Percentiles rank a stretch among this genome's conserved stretches.
These are phyloP conservation scores for Diplodia corticola DNA, from an alignment of 2,329 filamentous ascomycete genomes.

Conservation along the genomic window DNA sequence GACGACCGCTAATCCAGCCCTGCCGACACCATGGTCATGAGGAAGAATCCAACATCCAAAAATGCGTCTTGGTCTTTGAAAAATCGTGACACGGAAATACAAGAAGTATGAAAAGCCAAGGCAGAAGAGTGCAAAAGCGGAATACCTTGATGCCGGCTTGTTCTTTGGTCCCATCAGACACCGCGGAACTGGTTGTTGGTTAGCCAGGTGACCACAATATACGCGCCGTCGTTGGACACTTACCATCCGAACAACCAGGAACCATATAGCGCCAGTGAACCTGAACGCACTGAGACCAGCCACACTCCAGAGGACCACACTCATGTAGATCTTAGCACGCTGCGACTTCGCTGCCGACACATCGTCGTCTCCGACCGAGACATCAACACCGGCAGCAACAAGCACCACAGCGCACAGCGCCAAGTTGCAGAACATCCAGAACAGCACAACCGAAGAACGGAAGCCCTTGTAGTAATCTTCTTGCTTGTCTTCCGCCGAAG, in stretches of 20 bases:
- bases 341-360: conserved; percentile 45
- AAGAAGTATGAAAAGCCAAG: background rate
- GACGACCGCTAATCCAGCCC: background rate
- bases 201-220: conserved; percentile 28
- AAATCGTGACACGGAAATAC: background rate
- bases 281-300: conserved; percentile 81
- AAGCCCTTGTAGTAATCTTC: conserved; percentile 99
- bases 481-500: conserved; percentile 72
- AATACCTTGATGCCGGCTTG: background rate
- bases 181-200: conserved; percentile 24
- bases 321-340: conserved; percentile 79
- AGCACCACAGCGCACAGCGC: conserved; percentile 83
- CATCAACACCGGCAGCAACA: conserved; percentile 77
- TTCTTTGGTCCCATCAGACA: conserved; percentile 10
- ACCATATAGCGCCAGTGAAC: conserved; percentile 87
- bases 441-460: conserved; percentile 83
- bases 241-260: conserved; percentile 64
- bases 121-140: background rate
- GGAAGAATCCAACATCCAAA: conserved; percentile 14
- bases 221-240: conserved; percentile 20
- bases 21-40: conserved; percentile 9
- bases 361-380: conserved; percentile 39
- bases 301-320: conserved; percentile 84
- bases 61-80: background rate
- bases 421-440: conserved; percentile 97